Evolutionary conservation across 805 yeast species (phyloP).

Genomic region (Yarrowia keelungensis): DNA sequence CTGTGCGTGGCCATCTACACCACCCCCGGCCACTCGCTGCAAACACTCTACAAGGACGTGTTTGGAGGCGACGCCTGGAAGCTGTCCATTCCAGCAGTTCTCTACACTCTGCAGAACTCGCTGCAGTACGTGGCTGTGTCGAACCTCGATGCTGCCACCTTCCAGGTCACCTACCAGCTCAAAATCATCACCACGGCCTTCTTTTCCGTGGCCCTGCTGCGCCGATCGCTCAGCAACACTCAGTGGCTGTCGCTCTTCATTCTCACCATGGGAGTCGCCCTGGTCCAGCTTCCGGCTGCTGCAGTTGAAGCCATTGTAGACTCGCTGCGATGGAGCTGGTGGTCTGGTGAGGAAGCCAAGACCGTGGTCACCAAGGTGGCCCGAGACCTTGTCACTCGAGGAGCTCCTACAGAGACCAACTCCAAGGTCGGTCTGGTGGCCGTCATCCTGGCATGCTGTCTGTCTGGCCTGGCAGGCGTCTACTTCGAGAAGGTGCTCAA

Average conservation of each 20-base stretch:
- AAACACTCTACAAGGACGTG: conserved; percentile 45
- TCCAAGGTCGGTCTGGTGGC: conserved; percentile 50
- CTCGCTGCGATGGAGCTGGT: conserved; percentile 38
- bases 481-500: conserved; percentile 55
- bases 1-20: conserved; percentile 44
- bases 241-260: conserved; percentile 53
- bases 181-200: conserved; percentile 55
- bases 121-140: conserved; percentile 55
- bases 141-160: conserved; percentile 54
- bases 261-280: conserved; percentile 52
- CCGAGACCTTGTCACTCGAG: conserved; percentile 33
- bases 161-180: conserved; percentile 55
- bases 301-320: conserved; percentile 42
- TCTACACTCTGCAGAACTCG: conserved; percentile 53
- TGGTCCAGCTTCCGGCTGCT: conserved; percentile 52
- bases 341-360: conserved; percentile 38
- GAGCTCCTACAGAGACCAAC: conserved; percentile 44
- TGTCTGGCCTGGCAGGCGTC: conserved; percentile 55
- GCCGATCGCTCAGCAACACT: conserved; percentile 47
- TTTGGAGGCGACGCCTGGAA: conserved; percentile 53
- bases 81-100: conserved; percentile 53
- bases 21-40: conserved; percentile 43
- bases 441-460: conserved; percentile 51
- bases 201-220: conserved; percentile 52
- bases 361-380: conserved; percentile 29